These are phyloP conservation scores for Takashimella koratensis DNA, from an alignment of 1,284 basidiomycete genomes.

Conservation along the genomic window DNA sequence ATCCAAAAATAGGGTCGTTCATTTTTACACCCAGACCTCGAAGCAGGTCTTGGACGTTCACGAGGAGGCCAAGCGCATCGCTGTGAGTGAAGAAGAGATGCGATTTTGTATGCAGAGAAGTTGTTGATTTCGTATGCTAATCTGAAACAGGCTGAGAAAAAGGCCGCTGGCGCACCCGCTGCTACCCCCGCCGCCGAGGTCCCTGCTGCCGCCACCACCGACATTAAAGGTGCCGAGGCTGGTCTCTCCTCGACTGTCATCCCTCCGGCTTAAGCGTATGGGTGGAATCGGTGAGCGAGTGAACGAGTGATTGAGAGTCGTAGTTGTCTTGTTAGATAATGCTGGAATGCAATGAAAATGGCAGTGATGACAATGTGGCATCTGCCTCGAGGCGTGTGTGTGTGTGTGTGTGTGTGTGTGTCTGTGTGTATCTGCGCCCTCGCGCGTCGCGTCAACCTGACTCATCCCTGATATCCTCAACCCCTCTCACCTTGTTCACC, in stretches of 20 bases:
- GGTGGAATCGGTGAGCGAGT: not conserved
- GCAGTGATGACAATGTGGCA: no score
- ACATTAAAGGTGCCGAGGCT: conserved; percentile 13
- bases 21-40: conserved; percentile 64
- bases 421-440: no score
- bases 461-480: no score
- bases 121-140: not conserved
- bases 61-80: conserved; percentile 54
- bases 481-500: no score
- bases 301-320: not conserved
- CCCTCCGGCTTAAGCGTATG: not conserved
- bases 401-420: no score
- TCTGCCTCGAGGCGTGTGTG: no score
- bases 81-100: conserved; percentile 30
- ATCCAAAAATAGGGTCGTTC: conserved; percentile 37
- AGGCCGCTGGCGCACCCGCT: conserved; percentile 13
- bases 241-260: conserved; percentile 7
- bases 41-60: conserved; percentile 61
- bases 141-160: conserved; percentile 37
- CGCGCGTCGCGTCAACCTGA: no score
- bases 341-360: no score
- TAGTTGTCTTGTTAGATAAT: not conserved
- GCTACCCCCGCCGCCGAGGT: conserved; percentile 14
- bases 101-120: conserved; percentile 4
- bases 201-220: conserved; percentile 13